Percentiles rank a stretch among this genome's conserved stretches.
These are phyloP conservation scores for Lunularia cruciata DNA, from an alignment of 225 moss, liverwort and hornwort species.

Conservation along the genomic window DNA sequence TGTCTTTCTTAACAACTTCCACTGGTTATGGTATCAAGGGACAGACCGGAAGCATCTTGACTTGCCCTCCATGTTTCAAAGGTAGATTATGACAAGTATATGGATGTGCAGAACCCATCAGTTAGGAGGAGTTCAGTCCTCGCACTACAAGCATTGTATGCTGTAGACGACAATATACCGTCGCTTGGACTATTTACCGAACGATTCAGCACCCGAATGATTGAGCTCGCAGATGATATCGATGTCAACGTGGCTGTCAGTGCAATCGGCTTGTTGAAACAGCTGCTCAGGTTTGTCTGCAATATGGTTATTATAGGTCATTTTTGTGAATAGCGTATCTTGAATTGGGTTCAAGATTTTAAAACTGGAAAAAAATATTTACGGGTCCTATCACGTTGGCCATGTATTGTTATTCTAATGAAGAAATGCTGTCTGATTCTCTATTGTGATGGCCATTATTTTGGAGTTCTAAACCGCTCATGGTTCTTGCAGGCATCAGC, in stretches of 20 bases:
- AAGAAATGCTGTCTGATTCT: no score
- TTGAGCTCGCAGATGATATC: constrained; percentile 97
- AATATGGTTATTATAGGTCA: neutral
- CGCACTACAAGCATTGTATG: constrained; percentile 86
- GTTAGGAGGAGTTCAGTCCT: constrained; percentile 87
- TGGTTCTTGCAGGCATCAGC: constrained; percentile 66
- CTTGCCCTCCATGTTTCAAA: no score
- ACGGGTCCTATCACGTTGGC: no score
- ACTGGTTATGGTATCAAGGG: no score
- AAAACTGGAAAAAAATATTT: no score
- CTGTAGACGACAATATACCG: constrained; percentile 93
- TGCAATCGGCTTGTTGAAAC: constrained; percentile 91
- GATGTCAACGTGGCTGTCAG: constrained; percentile 93
- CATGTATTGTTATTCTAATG: no score
- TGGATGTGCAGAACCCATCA: constrained; percentile 60
- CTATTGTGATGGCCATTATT: neutral
- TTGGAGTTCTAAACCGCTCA: neutral
- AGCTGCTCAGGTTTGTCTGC: constrained; percentile 59
- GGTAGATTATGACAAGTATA: no score
- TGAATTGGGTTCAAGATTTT: neutral
- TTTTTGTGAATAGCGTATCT: neutral
- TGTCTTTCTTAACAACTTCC: no score
- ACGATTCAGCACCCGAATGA: constrained; percentile 93
- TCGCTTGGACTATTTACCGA: constrained; percentile 92
- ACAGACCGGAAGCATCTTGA: no score